Conservation (phyloP, 2,329 filamentous ascomycete species). For the Fusarium brachygibbosum region DNA sequence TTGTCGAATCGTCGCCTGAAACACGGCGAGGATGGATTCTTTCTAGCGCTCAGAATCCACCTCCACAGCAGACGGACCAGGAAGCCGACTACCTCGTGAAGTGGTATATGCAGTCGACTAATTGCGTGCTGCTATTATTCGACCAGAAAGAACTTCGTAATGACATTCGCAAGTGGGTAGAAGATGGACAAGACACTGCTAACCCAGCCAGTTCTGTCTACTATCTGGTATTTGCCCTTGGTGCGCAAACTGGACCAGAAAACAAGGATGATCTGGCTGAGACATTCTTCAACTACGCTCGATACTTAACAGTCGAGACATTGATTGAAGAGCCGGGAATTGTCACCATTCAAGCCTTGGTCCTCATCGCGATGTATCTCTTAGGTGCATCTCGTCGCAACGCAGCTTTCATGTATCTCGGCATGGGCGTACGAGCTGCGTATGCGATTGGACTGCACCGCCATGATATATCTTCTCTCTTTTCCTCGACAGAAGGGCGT, state of each 20-base stretch:
- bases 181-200: constrained; percentile 36
- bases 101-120: constrained; percentile 52
- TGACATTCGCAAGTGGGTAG: constrained; percentile 50
- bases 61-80: constrained; percentile 39
- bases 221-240: constrained; percentile 51
- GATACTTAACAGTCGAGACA: constrained; percentile 51
- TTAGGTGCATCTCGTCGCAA: constrained; percentile 54
- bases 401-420: constrained; percentile 57
- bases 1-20: constrained; percentile 53
- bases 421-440: constrained; percentile 56
- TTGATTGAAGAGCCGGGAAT: constrained; percentile 56
- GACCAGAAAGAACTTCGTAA: constrained; percentile 48
- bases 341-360: constrained; percentile 51
- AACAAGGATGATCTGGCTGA: constrained; percentile 53
- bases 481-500: constrained; percentile 44
- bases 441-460: constrained; percentile 53
- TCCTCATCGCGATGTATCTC: constrained; percentile 56
- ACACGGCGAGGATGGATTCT: constrained; percentile 48
- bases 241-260: constrained; percentile 53
- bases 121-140: constrained; percentile 51
- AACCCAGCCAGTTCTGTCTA: constrained; percentile 44
- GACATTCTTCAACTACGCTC: constrained; percentile 53
- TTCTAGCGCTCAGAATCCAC: constrained; percentile 45
- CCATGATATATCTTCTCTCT: constrained; percentile 49
- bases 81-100: constrained; percentile 49